A percentile compares a stretch with the other conserved stretches of the same genome.
Evolutionary conservation across 345 rosid genomes (phyloP).

Genomic region (Cardamine occulta): DNA sequence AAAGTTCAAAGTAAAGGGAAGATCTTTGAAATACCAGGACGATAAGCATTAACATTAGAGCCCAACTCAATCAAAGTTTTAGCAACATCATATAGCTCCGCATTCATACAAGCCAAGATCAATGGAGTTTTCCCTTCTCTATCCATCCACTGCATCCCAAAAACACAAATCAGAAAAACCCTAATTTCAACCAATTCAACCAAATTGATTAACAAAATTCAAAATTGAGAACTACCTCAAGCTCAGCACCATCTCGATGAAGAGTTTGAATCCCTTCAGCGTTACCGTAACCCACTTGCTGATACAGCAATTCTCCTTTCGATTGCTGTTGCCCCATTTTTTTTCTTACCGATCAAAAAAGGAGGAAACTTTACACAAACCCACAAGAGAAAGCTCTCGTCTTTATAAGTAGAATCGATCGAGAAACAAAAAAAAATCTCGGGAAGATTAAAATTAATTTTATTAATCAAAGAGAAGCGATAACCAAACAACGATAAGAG

Average conservation of each 20-base stretch:
- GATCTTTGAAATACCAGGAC: too few species aligned
- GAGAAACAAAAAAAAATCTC: not conserved
- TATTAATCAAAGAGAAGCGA: not conserved
- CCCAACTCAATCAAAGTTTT: too few species aligned
- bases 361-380: conserved; percentile 12
- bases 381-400: not conserved
- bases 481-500: not conserved
- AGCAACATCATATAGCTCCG: too few species aligned
- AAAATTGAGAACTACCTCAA: conserved; percentile 59
- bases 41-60: too few species aligned
- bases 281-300: conserved; percentile 81
- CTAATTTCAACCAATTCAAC: conserved; percentile 13
- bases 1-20: too few species aligned
- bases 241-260: conserved; percentile 76
- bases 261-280: conserved; percentile 80
- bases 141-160: too few species aligned
- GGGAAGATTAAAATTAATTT: not conserved
- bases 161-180: conserved; percentile 7
- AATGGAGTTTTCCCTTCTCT: too few species aligned
- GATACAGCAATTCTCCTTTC: conserved; percentile 81
- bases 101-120: too few species aligned
- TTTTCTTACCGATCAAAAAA: conserved; percentile 3
- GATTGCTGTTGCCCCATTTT: conserved; percentile 94
- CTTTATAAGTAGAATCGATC: conserved; percentile 1
- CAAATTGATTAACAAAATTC: not conserved